Percentiles rank a stretch among this genome's conserved stretches.
phyloP scores from a whole-genome alignment of 164 flowering plant genomes.

The Vitis rupestris region DNA sequence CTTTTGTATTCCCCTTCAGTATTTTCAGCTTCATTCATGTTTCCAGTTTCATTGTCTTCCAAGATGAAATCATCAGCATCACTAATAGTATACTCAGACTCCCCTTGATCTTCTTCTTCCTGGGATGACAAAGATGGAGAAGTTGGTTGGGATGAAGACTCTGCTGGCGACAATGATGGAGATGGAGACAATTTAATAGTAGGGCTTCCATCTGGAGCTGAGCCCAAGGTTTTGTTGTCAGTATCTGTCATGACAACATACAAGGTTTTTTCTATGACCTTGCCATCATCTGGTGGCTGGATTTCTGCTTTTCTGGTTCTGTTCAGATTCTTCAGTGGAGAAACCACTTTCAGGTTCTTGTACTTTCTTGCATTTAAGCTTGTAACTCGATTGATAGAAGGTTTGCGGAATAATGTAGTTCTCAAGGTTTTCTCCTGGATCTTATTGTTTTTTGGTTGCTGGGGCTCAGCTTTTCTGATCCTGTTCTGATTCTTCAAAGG shows the following conservation, averaged over 20 bases:
- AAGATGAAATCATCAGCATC: constrained; percentile 13
- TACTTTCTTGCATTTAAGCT: constrained; percentile 25
- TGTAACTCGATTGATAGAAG: constrained; percentile 26
- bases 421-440: constrained; percentile 33
- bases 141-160: constrained; percentile 10
- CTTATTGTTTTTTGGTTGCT: constrained; percentile 11
- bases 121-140: constrained; percentile 14
- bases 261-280: constrained; percentile 34
- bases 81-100: constrained; percentile 20
- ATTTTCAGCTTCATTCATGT: constrained; percentile 12
- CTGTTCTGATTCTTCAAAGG: constrained; percentile 26
- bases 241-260: constrained; percentile 35
- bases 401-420: constrained; percentile 28
- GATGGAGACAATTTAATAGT: constrained; percentile 7
- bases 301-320: constrained; percentile 9
- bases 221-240: constrained; percentile 21
- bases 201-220: constrained; percentile 17
- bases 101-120: constrained; percentile 28
- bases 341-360: constrained; percentile 20
- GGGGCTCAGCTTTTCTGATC: constrained; percentile 10
- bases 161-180: constrained; percentile 9
- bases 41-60: no score
- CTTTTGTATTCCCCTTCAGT: constrained; percentile 12
- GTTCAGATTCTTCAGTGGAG: constrained; percentile 29
- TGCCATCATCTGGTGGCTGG: constrained; percentile 10